These are phyloP conservation scores for Phaeophleospora eucalypticola DNA, from an alignment of 2,329 filamentous ascomycete species.

Conservation along the genomic window DNA sequence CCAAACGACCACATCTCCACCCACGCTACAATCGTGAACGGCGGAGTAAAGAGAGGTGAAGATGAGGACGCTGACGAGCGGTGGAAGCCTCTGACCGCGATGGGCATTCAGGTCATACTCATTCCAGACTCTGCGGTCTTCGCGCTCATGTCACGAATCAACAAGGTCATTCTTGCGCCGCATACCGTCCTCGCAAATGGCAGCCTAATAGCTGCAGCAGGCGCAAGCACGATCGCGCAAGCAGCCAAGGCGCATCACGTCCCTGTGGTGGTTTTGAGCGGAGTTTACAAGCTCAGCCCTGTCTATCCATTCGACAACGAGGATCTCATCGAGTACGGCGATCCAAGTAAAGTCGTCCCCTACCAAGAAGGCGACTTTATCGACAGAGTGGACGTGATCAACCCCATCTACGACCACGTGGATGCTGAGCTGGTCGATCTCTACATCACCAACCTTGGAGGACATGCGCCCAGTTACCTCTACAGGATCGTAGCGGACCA, in stretches of 20 bases:
- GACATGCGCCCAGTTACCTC: conserved; percentile 67
- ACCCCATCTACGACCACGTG: conserved; percentile 78
- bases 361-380: conserved; percentile 79
- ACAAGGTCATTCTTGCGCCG: conserved; percentile 89
- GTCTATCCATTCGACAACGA: conserved; percentile 81
- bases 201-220: conserved; percentile 75
- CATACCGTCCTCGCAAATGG: conserved; percentile 86
- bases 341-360: conserved; percentile 68
- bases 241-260: conserved; percentile 78
- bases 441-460: conserved; percentile 81
- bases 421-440: conserved; percentile 70
- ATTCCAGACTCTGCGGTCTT: conserved; percentile 82
- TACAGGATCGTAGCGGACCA: conserved; percentile 71
- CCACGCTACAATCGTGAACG: conserved; percentile 57
- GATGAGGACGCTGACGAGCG: conserved; percentile 47
- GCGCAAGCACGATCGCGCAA: conserved; percentile 76
- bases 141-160: conserved; percentile 90
- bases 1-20: conserved; percentile 65
- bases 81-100: conserved; percentile 75
- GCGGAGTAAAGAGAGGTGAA: conserved; percentile 42
- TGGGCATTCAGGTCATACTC: conserved; percentile 76
- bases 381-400: conserved; percentile 71
- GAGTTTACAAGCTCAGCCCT: conserved; percentile 90
- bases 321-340: conserved; percentile 79
- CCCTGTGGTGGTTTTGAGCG: conserved; percentile 82